Conservation (phyloP, 2,329 filamentous ascomycete genomes). For the Fonsecaea pedrosoi region DNA sequence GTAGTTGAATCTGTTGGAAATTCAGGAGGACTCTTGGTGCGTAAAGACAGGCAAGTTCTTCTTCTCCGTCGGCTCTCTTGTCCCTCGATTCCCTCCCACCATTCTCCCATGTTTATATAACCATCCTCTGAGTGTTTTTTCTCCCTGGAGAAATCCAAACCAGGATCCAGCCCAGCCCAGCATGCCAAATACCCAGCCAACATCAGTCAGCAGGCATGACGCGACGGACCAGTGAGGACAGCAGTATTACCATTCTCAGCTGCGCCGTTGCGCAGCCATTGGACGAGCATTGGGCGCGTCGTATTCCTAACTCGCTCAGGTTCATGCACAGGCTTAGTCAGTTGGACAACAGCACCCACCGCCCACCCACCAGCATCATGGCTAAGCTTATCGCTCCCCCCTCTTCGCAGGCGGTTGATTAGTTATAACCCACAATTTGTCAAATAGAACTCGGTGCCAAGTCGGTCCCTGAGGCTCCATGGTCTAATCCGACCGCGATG, state of each 20-base stretch:
- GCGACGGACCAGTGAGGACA: conserved; percentile 13
- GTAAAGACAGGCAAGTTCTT: neutral
- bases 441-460: neutral
- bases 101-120: conserved; percentile 4
- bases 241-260: conserved; percentile 6
- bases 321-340: conserved; percentile 34
- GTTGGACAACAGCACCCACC: neutral
- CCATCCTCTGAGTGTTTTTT: neutral
- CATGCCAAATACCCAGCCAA: conserved; percentile 24
- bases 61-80: neutral
- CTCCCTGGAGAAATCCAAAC: neutral
- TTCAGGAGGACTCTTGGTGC: neutral
- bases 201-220: conserved; percentile 28
- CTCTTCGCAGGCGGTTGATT: neutral
- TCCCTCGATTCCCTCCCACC: neutral
- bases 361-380: too few species aligned
- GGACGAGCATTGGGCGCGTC: conserved; percentile 15
- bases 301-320: conserved; percentile 20
- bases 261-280: conserved; percentile 12
- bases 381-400: neutral
- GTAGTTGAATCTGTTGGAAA: neutral
- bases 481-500: neutral
- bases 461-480: neutral
- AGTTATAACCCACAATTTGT: neutral
- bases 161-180: neutral